These are phyloP conservation scores for Crepidotus variabilis DNA, from an alignment of 768 basidiomycete genomes.

Conservation along the genomic window DNA sequence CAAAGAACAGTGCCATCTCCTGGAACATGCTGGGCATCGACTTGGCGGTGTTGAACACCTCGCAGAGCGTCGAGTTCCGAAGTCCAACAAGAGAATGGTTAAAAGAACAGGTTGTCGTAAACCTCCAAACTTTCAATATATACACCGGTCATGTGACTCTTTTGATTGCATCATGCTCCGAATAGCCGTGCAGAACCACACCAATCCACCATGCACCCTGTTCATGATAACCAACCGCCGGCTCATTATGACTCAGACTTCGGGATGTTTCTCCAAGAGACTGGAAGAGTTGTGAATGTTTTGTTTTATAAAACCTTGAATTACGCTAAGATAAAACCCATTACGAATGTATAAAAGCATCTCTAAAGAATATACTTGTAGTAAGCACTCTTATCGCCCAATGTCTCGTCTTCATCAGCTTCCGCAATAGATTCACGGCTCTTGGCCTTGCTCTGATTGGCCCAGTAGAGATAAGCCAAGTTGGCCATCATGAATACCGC, in stretches of 20 bases:
- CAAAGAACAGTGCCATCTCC: constrained; percentile 11
- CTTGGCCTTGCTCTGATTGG: neutral
- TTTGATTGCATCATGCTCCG: constrained; percentile 1
- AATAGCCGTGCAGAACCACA: neutral
- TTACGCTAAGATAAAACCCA: neutral
- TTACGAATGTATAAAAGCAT: neutral
- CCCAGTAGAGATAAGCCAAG: neutral
- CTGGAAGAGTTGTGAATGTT: no score
- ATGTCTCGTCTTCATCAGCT: neutral
- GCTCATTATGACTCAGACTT: neutral
- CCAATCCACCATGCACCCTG: neutral
- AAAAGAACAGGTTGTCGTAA: constrained; percentile 1
- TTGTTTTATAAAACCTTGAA: neutral
- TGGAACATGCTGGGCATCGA: constrained; percentile 12
- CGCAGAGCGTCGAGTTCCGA: constrained; percentile 1
- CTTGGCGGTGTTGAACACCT: constrained; percentile 10
- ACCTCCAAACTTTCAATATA: neutral
- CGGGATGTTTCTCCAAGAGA: no score
- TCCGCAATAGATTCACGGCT: neutral
- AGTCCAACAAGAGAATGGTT: neutral
- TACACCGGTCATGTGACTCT: constrained; percentile 5
- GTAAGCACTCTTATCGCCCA: constrained; percentile 32
- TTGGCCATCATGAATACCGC: neutral
- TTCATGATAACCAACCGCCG: neutral
- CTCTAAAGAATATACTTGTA: constrained; percentile 30